Conservation (phyloP, 495 filamentous ascomycete species). For the Bacidia rubella region DNA sequence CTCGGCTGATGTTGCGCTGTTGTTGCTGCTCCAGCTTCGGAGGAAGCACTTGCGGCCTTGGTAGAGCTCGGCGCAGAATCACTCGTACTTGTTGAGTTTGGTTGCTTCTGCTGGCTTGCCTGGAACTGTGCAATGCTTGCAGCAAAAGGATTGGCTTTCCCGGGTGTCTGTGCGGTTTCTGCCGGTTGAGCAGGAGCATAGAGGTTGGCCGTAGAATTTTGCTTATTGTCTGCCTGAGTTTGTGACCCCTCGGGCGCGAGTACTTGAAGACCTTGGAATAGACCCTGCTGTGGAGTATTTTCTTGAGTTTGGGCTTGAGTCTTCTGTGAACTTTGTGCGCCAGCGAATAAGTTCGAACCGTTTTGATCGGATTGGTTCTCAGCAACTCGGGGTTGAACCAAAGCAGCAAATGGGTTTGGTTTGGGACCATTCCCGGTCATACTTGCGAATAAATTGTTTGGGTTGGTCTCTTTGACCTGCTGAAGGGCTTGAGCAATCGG, state of each 20-base stretch:
- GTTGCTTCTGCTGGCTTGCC: conserved; percentile 7
- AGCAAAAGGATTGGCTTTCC: conserved; percentile 13
- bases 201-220: not conserved
- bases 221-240: not conserved
- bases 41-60: too few species aligned
- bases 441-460: conserved; percentile 22
- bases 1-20: not conserved
- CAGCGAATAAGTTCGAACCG: not conserved
- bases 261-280: not conserved
- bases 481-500: conserved; percentile 18
- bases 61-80: not conserved
- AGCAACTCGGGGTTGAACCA: not conserved
- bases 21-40: not conserved
- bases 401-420: not conserved
- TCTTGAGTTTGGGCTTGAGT: not conserved
- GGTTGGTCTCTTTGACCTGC: conserved; percentile 19
- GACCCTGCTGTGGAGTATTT: not conserved
- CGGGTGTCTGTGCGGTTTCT: conserved; percentile 16
- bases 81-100: not conserved
- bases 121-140: conserved; percentile 5
- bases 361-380: not conserved
- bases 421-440: conserved; percentile 3
- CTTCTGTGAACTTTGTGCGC: not conserved
- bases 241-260: not conserved
- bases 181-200: conserved; percentile 12